Conservation (phyloP, 176 grass and related monocot species). For the Cenchrus americanus region DNA sequence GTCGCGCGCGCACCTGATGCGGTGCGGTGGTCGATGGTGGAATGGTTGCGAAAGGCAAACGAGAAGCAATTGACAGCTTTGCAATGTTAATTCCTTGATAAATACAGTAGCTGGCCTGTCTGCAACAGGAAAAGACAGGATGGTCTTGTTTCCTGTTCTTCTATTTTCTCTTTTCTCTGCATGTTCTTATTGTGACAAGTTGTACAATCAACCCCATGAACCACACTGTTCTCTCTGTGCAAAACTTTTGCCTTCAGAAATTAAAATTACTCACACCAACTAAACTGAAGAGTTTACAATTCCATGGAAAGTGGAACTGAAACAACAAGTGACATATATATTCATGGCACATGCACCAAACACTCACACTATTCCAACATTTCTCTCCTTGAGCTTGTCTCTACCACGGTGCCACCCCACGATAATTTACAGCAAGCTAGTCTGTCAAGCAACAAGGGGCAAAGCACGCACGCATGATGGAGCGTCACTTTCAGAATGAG, state of each 20-base stretch:
- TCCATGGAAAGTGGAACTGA: too few species aligned
- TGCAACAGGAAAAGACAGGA: neutral
- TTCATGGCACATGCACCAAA: too few species aligned
- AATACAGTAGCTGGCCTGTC: neutral
- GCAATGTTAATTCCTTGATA: neutral
- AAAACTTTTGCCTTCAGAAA: neutral
- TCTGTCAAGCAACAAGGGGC: neutral
- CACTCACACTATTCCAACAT: too few species aligned
- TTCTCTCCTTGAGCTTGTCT: too few species aligned
- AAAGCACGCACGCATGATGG: neutral
- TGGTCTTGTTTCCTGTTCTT: neutral
- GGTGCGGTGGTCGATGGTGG: neutral
- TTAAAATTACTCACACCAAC: neutral
- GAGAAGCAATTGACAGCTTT: constrained; percentile 1
- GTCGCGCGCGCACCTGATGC: neutral
- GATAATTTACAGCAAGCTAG: neutral
- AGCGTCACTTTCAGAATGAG: neutral
- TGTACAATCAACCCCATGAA: neutral
- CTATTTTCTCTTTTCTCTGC: neutral
- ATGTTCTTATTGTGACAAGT: neutral
- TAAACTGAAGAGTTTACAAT: neutral
- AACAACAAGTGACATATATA: too few species aligned
- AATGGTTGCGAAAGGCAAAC: constrained; percentile 13
- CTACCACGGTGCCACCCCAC: too few species aligned
- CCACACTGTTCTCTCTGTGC: neutral